phyloP scores from a whole-genome alignment of 2,329 filamentous ascomycete species.

The Metarhizium album region DNA sequence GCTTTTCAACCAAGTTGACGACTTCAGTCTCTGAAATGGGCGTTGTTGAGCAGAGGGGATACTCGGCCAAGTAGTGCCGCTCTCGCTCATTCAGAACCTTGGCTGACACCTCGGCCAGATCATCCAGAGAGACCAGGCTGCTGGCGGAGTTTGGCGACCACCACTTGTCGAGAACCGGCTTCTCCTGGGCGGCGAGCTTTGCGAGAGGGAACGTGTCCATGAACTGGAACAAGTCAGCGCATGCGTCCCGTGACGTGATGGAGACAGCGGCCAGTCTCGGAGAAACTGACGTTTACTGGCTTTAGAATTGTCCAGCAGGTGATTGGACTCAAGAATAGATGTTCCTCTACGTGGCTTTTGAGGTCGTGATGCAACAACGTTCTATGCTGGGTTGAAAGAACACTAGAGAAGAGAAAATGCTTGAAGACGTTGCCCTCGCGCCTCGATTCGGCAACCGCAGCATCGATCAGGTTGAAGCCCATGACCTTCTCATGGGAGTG shows the following conservation, averaged over 20 bases:
- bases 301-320: not conserved
- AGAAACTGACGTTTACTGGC: not conserved
- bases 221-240: not conserved
- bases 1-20: not conserved
- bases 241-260: not conserved
- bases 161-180: conserved; percentile 1
- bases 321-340: conserved; percentile 1
- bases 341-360: not conserved
- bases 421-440: not conserved
- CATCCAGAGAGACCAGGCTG: not conserved
- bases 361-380: not conserved
- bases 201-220: conserved; percentile 1
- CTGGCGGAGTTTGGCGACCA: conserved; percentile 1
- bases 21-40: not conserved
- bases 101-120: not conserved
- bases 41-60: not conserved
- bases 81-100: not conserved
- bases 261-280: too few relatives aligned
- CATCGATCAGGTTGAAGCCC: conserved; percentile 1
- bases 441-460: not conserved
- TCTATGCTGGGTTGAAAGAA: not conserved
- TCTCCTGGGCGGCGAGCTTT: not conserved
- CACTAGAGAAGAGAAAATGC: conserved; percentile 1
- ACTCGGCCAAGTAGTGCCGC: not conserved
- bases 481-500: conserved; percentile 1